A percentile compares a stretch with the other conserved stretches of the same genome.
Evolutionary conservation across 176 grass and related monocot species (phyloP).

Genomic region (Luzula sylvatica): DNA sequence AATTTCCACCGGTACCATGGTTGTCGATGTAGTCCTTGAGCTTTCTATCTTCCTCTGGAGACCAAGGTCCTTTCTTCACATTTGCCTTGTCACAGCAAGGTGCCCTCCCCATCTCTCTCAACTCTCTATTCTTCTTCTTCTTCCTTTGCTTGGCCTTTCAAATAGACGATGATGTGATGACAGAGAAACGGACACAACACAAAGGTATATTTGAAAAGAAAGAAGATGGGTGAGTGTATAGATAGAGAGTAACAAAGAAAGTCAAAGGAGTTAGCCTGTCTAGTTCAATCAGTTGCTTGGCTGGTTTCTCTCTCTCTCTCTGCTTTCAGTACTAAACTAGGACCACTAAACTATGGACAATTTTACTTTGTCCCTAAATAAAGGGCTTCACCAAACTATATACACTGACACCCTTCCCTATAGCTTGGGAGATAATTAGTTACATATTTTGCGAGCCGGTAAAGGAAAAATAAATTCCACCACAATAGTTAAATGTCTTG

Average conservation of each 20-base stretch:
- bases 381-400: too few species aligned
- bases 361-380: too few species aligned
- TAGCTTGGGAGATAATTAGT: slow-evolving; percentile 1
- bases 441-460: too few species aligned
- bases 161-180: background rate
- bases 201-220: slow-evolving; percentile 31
- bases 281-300: slow-evolving; percentile 22
- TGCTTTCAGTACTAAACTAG: slow-evolving; percentile 6
- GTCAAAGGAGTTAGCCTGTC: slow-evolving; percentile 30
- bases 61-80: slow-evolving; percentile 83
- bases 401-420: slow-evolving; percentile 3
- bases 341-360: background rate
- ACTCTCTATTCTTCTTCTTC: slow-evolving; percentile 2
- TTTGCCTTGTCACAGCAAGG: slow-evolving; percentile 72
- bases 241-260: slow-evolving; percentile 16
- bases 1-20: slow-evolving; percentile 52
- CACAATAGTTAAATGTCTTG: too few species aligned
- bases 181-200: slow-evolving; percentile 1
- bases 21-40: slow-evolving; percentile 76
- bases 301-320: slow-evolving; percentile 8
- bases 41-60: slow-evolving; percentile 59
- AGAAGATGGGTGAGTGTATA: background rate
- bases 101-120: slow-evolving; percentile 46
- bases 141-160: background rate
- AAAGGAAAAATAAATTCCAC: too few species aligned